These are phyloP conservation scores for Quercus phellos DNA, from an alignment of 331 rosid species.

Conservation along the genomic window DNA sequence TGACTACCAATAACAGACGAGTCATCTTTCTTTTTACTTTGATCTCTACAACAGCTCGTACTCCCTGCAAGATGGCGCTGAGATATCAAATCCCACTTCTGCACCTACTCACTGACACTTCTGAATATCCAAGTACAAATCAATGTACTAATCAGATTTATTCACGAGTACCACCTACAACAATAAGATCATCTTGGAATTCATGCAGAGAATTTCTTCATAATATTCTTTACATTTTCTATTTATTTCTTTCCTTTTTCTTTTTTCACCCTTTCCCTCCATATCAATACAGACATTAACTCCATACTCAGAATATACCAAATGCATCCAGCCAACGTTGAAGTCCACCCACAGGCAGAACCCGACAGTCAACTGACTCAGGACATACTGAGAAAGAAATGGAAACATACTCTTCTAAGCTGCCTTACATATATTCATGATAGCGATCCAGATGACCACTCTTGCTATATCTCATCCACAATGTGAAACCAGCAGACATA, in stretches of 20 bases:
- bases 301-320: background rate
- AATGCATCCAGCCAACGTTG: constrained; percentile 1
- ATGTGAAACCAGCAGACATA: background rate
- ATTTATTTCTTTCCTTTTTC: background rate
- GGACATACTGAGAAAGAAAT: background rate
- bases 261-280: background rate
- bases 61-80: background rate
- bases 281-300: constrained; percentile 1
- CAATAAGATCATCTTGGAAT: background rate
- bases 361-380: background rate
- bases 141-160: background rate
- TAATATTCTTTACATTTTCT: background rate
- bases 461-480: constrained; percentile 14
- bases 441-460: background rate
- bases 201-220: background rate
- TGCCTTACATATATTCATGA: background rate
- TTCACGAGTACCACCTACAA: background rate
- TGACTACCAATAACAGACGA: background rate
- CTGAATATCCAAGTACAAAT: background rate
- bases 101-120: constrained; percentile 6
- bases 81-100: background rate
- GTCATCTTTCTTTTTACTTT: background rate
- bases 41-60: background rate
- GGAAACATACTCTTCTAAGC: constrained; percentile 1
- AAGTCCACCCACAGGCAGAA: constrained; percentile 5